Conservation (phyloP, 1,284 basidiomycete species). For the Rugiboletus extremiorientalis region DNA sequence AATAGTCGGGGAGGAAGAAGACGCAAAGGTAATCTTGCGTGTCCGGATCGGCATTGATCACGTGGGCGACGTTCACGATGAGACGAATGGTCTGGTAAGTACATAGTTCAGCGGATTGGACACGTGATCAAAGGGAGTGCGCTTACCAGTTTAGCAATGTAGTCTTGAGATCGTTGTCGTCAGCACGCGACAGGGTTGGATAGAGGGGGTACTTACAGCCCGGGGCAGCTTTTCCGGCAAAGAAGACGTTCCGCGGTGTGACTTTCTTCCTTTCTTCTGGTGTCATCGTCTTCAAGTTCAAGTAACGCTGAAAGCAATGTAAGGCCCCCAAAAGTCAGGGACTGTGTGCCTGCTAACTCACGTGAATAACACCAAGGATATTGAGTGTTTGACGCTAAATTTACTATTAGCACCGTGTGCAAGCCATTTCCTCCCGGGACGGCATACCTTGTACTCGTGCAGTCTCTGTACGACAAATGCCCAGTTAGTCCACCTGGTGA, state of each 20-base stretch:
- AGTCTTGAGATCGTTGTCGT: constrained; percentile 45
- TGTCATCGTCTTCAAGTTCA: constrained; percentile 76
- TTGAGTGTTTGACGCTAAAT: constrained; percentile 79
- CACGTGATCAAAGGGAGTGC: no score
- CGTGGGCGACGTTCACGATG: constrained; percentile 84
- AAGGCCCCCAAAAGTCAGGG: neutral
- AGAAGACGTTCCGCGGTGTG: constrained; percentile 82
- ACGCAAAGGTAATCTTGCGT: constrained; percentile 81
- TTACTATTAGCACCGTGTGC: neutral
- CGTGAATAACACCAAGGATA: constrained; percentile 84
- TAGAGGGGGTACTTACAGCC: constrained; percentile 54
- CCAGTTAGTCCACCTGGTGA: neutral
- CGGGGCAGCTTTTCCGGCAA: constrained; percentile 87
- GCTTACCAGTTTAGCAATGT: constrained; percentile 74
- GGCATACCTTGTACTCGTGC: constrained; percentile 81
- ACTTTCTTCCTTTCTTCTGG: constrained; percentile 79
- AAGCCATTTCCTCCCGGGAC: neutral
- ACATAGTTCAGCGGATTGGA: constrained; percentile 3
- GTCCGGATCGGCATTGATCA: constrained; percentile 86
- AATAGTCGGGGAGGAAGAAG: constrained; percentile 88
- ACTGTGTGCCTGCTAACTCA: constrained; percentile 35
- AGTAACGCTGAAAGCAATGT: constrained; percentile 60
- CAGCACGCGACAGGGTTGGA: neutral
- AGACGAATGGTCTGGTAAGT: constrained; percentile 76
- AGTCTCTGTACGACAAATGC: constrained; percentile 54